Percentiles rank a stretch among this genome's conserved stretches.
phyloP scores from a whole-genome alignment of 768 basidiomycete species.

The Podaxis rugospora region DNA sequence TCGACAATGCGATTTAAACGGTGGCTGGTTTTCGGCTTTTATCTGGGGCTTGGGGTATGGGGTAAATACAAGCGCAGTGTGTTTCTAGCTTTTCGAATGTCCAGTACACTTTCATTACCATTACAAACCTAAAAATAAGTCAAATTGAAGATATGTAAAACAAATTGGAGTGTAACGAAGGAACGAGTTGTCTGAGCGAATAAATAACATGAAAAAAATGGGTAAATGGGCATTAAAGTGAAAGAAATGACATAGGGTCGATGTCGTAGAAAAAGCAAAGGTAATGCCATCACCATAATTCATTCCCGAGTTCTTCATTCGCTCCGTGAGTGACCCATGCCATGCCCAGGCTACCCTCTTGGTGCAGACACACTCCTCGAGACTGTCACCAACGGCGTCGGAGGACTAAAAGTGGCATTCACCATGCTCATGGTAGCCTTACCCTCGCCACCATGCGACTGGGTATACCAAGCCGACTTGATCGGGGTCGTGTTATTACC shows the following conservation, averaged over 20 bases:
- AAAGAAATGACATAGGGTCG: not conserved
- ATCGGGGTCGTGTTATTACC: not conserved
- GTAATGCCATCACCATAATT: not conserved
- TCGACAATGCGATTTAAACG: too few relatives aligned
- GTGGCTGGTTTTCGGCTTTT: too few relatives aligned
- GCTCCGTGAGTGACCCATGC: not conserved
- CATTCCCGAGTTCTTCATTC: not conserved
- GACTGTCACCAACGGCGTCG: not conserved
- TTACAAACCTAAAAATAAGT: too few relatives aligned
- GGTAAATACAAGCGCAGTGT: too few relatives aligned
- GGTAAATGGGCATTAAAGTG: too few relatives aligned
- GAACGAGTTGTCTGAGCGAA: too few relatives aligned
- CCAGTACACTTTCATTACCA: too few relatives aligned
- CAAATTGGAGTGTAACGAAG: too few relatives aligned
- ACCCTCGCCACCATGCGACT: not conserved
- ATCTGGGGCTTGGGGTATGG: too few relatives aligned
- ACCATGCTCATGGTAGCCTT: not conserved
- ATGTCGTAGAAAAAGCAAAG: not conserved
- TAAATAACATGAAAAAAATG: too few relatives aligned
- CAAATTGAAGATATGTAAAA: too few relatives aligned
- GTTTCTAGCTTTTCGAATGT: too few relatives aligned
- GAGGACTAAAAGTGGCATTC: not conserved
- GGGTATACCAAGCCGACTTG: not conserved
- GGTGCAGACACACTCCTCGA: slow-evolving; percentile 3
- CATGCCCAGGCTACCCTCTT: not conserved